A percentile compares a stretch with the other conserved stretches of the same genome.
Conservation (phyloP, 73 alveolate genomes). For the Effrenium voratum region DNA sequence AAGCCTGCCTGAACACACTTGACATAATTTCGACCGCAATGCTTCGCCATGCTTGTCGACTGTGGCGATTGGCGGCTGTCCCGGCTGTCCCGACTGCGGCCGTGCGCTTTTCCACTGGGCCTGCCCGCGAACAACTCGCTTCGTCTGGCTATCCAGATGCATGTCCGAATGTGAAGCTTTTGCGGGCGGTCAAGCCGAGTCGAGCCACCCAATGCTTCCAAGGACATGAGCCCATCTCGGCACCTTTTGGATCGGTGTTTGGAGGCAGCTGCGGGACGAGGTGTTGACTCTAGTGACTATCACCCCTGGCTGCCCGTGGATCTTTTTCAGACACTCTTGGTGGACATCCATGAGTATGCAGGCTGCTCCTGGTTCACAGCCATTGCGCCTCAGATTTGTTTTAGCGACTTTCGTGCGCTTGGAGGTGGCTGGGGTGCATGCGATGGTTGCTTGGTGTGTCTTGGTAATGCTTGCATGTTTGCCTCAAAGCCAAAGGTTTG, state of each 20-base stretch:
- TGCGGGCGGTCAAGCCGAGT: not conserved
- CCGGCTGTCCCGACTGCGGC: not conserved
- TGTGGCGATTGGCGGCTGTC: not conserved
- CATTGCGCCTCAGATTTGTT: not conserved
- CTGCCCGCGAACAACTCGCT: constrained; percentile 69
- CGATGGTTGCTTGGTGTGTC: not conserved
- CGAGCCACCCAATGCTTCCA: not conserved
- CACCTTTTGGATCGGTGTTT: constrained; percentile 43
- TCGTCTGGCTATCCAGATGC: constrained; percentile 56
- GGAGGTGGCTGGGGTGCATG: not conserved
- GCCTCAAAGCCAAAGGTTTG: not conserved
- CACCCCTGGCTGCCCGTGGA: constrained; percentile 68
- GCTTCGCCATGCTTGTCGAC: not conserved
- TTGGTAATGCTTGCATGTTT: not conserved
- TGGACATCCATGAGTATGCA: constrained; percentile 44
- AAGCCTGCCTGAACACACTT: not conserved
- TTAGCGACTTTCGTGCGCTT: not conserved
- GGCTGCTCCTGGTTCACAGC: constrained; percentile 82
- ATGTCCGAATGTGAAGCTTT: not conserved
- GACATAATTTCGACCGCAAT: not conserved
- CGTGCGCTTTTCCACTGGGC: constrained; percentile 50
- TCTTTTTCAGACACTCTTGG: constrained; percentile 56
- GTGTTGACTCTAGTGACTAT: constrained; percentile 36
- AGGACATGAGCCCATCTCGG: constrained; percentile 48
- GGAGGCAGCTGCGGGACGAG: constrained; percentile 46